Conservation (phyloP, 495 filamentous ascomycete species). For the Neurospora sp. region DNA sequence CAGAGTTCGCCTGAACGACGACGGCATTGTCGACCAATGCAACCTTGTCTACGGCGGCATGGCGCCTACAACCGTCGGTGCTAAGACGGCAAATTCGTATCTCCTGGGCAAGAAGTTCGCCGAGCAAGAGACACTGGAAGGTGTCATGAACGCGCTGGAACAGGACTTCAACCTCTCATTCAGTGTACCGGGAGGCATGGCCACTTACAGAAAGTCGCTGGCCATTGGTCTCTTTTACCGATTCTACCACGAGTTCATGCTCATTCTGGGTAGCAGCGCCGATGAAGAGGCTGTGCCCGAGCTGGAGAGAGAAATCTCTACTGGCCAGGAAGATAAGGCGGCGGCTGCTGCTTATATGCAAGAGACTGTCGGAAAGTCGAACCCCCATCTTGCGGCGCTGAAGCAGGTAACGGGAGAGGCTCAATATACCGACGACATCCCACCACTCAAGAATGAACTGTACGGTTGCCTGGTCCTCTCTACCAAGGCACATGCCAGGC, state of each 20-base stretch:
- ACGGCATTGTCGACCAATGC: constrained; percentile 54
- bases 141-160: constrained; percentile 74
- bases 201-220: constrained; percentile 83
- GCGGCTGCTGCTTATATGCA: constrained; percentile 56
- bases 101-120: constrained; percentile 71
- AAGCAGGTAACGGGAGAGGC: constrained; percentile 93
- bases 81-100: constrained; percentile 61
- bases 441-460: constrained; percentile 74
- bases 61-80: constrained; percentile 76
- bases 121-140: constrained; percentile 72
- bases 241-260: constrained; percentile 64
- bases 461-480: constrained; percentile 83
- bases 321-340: constrained; percentile 50
- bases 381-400: constrained; percentile 79
- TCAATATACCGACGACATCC: constrained; percentile 94
- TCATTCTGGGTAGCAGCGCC: constrained; percentile 35
- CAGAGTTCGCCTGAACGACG: constrained; percentile 55
- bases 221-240: constrained; percentile 84
- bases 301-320: constrained; percentile 56
- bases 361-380: constrained; percentile 68
- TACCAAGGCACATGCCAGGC: constrained; percentile 80
- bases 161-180: constrained; percentile 79
- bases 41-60: constrained; percentile 84
- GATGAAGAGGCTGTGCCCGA: constrained; percentile 54
- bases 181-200: constrained; percentile 90